Evolutionary conservation across 2,329 filamentous ascomycete genomes (phyloP), one percentile per base, ranked within the genome.

Genomic region (Sphaerulina musiva): DNA sequence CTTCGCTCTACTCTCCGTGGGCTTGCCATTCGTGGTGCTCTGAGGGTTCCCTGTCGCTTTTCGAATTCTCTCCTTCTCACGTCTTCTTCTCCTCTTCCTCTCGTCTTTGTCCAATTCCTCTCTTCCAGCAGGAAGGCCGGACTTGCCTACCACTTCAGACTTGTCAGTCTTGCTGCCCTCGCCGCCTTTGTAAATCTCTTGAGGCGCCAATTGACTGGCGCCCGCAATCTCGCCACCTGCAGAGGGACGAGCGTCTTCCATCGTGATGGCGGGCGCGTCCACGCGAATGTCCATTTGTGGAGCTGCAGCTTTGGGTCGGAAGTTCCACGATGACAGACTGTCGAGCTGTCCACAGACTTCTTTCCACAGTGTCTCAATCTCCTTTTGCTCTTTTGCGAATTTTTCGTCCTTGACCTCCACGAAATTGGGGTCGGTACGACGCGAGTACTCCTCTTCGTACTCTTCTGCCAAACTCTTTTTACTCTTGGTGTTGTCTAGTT

Each of bases 181-280:
- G 57, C 84, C 83, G n/a, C 89, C 83, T 64, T 83, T 84, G 76
- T 97, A 98, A 26, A 98, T 79, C 72, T 98, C 93, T 68, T 97
- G 93, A 2, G 93, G 93, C 44, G 93, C 93, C 56, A 98, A 80
- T 76, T 86, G 86, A 66, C 85, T 87, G 26, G 73, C 70, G 26
- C 82, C 82, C 11, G 78, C 78, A 55, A 90, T 82, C 41, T 86
- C 88, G 66, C 85, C 84, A 42, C 87, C 87, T 0, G 86, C 89
- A 12, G 86, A 85, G 6, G 93, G 92, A 64, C 95, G 86, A 1
- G 90, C 92, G 68, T 98, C 93, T 75, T 98, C 93, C 87, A 97
- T 95, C 62, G 82, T 80, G 60, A 97, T 85, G 3, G 88, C 89
- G n/a, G 91, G 89, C 3, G 93, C 88, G 72, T 97, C 92, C 26